Evolutionary conservation across 495 filamentous ascomycete genomes (phyloP).

Genomic region (Trichoderma orchidacearum): DNA sequence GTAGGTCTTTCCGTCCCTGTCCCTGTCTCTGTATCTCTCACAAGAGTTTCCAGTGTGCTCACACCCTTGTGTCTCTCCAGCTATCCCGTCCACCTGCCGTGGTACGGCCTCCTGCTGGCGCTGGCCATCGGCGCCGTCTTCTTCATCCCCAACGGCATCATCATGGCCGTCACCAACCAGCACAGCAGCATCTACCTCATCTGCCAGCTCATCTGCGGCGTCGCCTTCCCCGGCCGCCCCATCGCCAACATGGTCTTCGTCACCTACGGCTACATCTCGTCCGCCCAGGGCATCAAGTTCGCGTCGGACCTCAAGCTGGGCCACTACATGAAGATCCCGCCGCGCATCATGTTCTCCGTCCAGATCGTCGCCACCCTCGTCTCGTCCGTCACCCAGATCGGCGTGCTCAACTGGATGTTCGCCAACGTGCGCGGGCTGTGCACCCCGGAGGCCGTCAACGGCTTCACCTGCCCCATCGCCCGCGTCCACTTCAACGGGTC

Average conservation of each 20-base stretch:
- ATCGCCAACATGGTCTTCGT: conserved; percentile 85
- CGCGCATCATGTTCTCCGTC: conserved; percentile 62
- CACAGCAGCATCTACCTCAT: conserved; percentile 70
- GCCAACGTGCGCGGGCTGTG: conserved; percentile 61
- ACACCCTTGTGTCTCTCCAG: conserved; percentile 26
- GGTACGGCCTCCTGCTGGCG: conserved; percentile 67
- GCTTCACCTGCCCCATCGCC: conserved; percentile 78
- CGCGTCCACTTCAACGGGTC: conserved; percentile 83
- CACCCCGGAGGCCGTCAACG: conserved; percentile 63
- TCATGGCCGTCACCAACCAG: conserved; percentile 78
- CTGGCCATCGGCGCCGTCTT: conserved; percentile 57
- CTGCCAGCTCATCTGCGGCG: conserved; percentile 70
- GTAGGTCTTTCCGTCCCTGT: conserved; percentile 26
- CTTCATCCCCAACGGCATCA: conserved; percentile 69
- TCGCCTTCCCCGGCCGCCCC: conserved; percentile 64
- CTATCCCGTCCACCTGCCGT: conserved; percentile 61
- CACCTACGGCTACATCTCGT: conserved; percentile 73
- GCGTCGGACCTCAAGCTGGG: conserved; percentile 77
- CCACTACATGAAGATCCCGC: conserved; percentile 90
- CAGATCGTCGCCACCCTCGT: conserved; percentile 73
- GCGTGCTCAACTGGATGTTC: conserved; percentile 85
- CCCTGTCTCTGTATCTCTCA: no score
- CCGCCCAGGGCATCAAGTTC: conserved; percentile 76
- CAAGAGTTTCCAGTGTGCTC: not conserved
- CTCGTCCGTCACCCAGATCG: conserved; percentile 67